Base-by-base conservation (phyloP, 1,139 yeast species). In the Yamadazyma pseudoaaseri region DNA sequence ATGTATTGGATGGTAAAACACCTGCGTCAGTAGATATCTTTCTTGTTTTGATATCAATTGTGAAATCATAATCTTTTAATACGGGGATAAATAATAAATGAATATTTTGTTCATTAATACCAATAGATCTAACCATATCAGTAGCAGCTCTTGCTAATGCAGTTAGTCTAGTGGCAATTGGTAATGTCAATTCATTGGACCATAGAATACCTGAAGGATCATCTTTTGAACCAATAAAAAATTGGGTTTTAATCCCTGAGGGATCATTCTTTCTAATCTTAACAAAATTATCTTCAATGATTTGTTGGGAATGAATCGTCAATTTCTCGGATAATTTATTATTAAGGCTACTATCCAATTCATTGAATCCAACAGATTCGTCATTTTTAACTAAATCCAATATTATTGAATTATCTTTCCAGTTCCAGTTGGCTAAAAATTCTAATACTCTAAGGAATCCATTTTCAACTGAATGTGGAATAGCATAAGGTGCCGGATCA, bases 331-430 rank as follows among this genome's bases (percentile, higher is more conserved):
- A 80, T 24, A 79, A 58, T 41, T 63, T 60, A 14, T 31, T 32
- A 20, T 42, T 41, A 4, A 37, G 9, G 10, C 49, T 55, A 31
- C 42, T 50, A 9, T 60, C 62, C 6, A 35, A 29, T 15, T 35
- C 40, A 17, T 34, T 39, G 23, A 32, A 42, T 12, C 17, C 29
- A 1, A 35, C 39, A n/a, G 36, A 31, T 13, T 30, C 34, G 22
- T 70, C 70, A 17, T 71, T 70, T 37, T 78, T 80, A 12, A 75
- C 70, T 45, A 86, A 65, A 51, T 90, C 96, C 44, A 92, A 63
- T 36, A 90, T 74, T 43, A 92, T 62, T 2, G 96, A 84, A 31
- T 82, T 89, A 44, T 85, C 95, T 49, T 78, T 81, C 98, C 98
- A 92, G 56, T 92, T 90, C 98, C 98, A 94, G 27, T 63, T 62